phyloP scores from a whole-genome alignment of 139 green algal species.

The Ostreobium quekettii region DNA sequence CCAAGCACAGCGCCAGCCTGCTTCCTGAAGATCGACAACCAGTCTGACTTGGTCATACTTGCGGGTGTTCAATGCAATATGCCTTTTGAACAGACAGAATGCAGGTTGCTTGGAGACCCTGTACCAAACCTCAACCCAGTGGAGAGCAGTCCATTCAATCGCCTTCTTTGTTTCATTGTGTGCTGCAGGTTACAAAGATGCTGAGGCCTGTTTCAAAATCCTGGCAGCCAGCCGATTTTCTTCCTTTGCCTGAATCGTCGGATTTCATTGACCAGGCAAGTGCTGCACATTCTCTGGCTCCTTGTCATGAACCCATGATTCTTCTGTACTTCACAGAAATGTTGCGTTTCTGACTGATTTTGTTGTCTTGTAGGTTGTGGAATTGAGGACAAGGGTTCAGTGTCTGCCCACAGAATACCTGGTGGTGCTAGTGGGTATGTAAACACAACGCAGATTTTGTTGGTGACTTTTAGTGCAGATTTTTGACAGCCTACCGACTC shows the following conservation, averaged over 20 bases:
- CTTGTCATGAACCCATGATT: neutral
- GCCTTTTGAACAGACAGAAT: neutral
- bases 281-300: too few relatives aligned
- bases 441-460: neutral
- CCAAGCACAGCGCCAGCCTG: neutral
- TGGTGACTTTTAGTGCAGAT: neutral
- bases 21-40: neutral
- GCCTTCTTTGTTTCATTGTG: neutral
- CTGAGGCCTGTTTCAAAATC: conserved; percentile 74
- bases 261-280: conserved; percentile 87
- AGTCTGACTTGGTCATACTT: neutral
- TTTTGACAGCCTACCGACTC: neutral
- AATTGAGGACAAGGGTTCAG: conserved; percentile 70
- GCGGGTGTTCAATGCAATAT: neutral
- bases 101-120: neutral
- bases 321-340: conserved; percentile 21
- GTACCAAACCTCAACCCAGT: neutral
- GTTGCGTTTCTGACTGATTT: neutral
- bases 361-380: conserved; percentile 49
- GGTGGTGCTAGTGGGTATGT: conserved; percentile 78
- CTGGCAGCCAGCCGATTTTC: conserved; percentile 94
- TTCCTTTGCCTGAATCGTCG: conserved; percentile 73
- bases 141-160: neutral
- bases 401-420: conserved; percentile 91
- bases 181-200: conserved; percentile 54